These are phyloP conservation scores for Pythium phragmitis DNA, from an alignment of 352 stramenopile species.

Conservation along the genomic window DNA sequence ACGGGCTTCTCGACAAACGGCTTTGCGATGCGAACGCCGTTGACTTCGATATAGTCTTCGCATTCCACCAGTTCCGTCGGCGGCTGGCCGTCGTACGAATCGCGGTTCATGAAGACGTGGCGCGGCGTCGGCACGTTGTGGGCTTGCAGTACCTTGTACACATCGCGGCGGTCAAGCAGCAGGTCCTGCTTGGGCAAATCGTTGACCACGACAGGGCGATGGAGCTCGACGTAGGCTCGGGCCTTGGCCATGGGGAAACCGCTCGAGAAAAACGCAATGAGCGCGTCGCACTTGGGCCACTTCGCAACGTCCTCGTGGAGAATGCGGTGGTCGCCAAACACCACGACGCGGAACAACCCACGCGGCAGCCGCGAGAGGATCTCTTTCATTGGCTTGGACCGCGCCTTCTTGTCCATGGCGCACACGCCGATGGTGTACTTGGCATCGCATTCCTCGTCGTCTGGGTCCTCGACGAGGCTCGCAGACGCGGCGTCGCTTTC, in stretches of 20 bases:
- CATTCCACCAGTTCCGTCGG: constrained; percentile 49
- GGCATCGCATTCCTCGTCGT: constrained; percentile 8
- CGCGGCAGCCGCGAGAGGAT: constrained; percentile 92
- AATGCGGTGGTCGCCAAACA: constrained; percentile 98
- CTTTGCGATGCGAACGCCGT: constrained; percentile 97
- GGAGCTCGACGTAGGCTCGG: constrained; percentile 94
- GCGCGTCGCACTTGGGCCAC: constrained; percentile 94
- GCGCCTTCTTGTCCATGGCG: constrained; percentile 98
- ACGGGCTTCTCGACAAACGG: constrained; percentile 99
- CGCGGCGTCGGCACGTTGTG: constrained; percentile 93
- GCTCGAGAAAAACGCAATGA: constrained; percentile 98
- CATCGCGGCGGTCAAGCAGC: constrained; percentile 94
- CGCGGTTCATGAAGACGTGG: constrained; percentile 94
- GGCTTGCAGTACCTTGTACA: constrained; percentile 93
- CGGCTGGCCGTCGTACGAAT: constrained; percentile 79
- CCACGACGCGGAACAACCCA: constrained; percentile 93
- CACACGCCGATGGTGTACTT: constrained; percentile 93
- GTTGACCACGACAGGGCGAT: constrained; percentile 96
- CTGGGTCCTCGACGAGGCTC: constrained; percentile 3
- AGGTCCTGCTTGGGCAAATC: constrained; percentile 95
- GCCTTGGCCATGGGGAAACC: constrained; percentile 98
- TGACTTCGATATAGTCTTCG: constrained; percentile 81
- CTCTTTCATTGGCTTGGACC: constrained; percentile 95
- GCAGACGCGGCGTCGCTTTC: constrained; percentile 2
- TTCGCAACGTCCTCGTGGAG: constrained; percentile 91